Percentiles rank a stretch among this genome's conserved stretches.
phyloP scores from a whole-genome alignment of 768 basidiomycete species.

The Lentinula raphanica region DNA sequence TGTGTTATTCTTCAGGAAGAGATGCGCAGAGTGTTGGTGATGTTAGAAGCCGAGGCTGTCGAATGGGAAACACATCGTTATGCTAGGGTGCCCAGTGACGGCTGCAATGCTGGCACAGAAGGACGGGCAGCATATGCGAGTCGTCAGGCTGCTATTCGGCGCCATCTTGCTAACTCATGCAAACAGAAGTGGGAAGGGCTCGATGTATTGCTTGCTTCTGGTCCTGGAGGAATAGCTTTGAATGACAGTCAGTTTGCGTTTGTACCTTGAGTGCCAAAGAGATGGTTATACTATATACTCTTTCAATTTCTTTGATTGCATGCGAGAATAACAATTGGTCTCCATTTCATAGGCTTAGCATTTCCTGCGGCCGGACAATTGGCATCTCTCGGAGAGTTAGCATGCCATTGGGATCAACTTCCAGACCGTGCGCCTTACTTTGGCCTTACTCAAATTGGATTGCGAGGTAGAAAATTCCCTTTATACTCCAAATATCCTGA shows the following conservation, averaged over 20 bases:
- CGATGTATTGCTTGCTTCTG: not conserved
- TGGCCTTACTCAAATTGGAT: no score
- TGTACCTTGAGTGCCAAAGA: not conserved
- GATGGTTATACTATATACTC: no score
- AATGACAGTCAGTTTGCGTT: not conserved
- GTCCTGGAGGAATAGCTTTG: not conserved
- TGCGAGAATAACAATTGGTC: no score
- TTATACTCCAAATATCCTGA: no score
- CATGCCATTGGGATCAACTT: no score
- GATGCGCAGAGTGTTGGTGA: conserved; percentile 7
- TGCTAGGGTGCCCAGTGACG: not conserved
- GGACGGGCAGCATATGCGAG: not conserved
- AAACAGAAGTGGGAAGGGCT: not conserved
- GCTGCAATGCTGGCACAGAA: not conserved
- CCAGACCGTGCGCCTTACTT: no score
- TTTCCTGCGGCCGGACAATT: no score
- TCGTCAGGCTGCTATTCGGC: not conserved
- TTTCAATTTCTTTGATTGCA: no score
- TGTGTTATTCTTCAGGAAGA: conserved; percentile 12
- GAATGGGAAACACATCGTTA: not conserved
- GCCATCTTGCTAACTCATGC: not conserved
- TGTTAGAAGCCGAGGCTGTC: not conserved
- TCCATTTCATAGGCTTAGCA: no score
- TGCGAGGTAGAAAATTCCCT: no score
- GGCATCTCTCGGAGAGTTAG: no score